Base-by-base conservation (phyloP, 2,329 filamentous ascomycete genomes). In the Gliomastix tumulicola region DNA sequence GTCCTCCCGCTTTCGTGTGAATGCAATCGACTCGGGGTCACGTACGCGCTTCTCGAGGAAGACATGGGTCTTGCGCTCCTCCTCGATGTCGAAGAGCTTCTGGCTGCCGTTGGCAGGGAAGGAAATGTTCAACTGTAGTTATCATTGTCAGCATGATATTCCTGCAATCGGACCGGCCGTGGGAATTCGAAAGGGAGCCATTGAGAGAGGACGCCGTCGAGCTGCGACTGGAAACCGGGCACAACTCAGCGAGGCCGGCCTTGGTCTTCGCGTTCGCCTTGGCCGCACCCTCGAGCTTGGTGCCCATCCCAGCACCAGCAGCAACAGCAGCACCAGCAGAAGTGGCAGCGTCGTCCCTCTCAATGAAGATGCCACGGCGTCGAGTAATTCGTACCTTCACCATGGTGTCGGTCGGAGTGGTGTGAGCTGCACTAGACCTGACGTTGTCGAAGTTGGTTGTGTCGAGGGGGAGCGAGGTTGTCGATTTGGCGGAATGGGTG, bases 21-120 rank as follows among this genome's bases (percentile, higher is more conserved):
- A n/a, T n/a, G n/a, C n/a, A n/a, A n/a, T n/a, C n/a, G n/a, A n/a
- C n/a, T 32, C 38, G 39, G 18, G 33, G 19, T 32, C 49, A 77
- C 79, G 65, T 81, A 84, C 84, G 72, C 87, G 86, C 80, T 89
- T 89, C 71, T 97, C 92, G 84, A 95, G 89, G 82, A 97, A 97
- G 75, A 92, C 79, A 68, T 88, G 85, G 69, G 97, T 82, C 82
- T 95, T 96, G 75, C 89, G 88, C 74, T 98, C 94, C 85, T 98
- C 94, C 65, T 98, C 92, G 60, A 98, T 75, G 58, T 98, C 94
- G 76, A 98, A 83, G 67, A 98, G 80, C 81, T 98, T 98, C 74
- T 98, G 92, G 65, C 88, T 92, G 82, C 92, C 92, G 76, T 97
- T 97, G 82, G 90, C 88, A 74, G 92, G 92, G 83, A 89, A 94